A percentile compares a stretch with the other conserved stretches of the same genome.
Conservation (phyloP, 805 yeast species). For the Lipomyces sp. region DNA sequence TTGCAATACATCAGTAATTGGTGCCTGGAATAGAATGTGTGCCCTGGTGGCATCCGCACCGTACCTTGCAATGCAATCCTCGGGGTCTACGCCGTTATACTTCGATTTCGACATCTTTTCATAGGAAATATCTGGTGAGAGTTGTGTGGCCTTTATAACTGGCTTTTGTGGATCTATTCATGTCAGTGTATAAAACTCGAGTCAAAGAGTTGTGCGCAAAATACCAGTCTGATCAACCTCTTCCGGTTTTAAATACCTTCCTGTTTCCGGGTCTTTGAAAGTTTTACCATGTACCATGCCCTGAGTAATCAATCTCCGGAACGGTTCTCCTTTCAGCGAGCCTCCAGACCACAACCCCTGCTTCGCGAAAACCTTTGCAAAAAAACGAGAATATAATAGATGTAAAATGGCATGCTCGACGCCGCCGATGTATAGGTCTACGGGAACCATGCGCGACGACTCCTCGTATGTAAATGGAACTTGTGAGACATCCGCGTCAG, state of each 20-base stretch:
- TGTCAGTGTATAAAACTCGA: constrained; percentile 9
- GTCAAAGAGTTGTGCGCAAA: constrained; percentile 32
- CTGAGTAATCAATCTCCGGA: constrained; percentile 79
- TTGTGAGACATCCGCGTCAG: constrained; percentile 67
- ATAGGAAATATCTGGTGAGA: constrained; percentile 59
- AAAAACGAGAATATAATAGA: constrained; percentile 80
- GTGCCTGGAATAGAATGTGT: constrained; percentile 89
- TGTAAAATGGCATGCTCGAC: constrained; percentile 96
- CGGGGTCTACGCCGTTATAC: constrained; percentile 92
- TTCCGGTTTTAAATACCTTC: constrained; percentile 76
- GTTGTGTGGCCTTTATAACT: constrained; percentile 55
- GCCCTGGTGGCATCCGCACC: constrained; percentile 97
- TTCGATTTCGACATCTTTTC: constrained; percentile 98
- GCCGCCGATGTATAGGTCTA: constrained; percentile 91
- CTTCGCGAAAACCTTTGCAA: constrained; percentile 74
- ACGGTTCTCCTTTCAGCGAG: constrained; percentile 72
- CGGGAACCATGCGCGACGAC: constrained; percentile 69
- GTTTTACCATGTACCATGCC: constrained; percentile 99
- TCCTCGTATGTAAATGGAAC: constrained; percentile 58
- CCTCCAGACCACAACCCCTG: constrained; percentile 72
- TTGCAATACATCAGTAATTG: constrained; percentile 74
- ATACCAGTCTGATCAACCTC: constrained; percentile 60
- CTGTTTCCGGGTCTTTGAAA: constrained; percentile 68
- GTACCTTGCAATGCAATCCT: constrained; percentile 67
- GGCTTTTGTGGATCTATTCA: constrained; percentile 46